phyloP scores from a whole-genome alignment of 768 basidiomycete species.

The Galerina sulciceps region DNA sequence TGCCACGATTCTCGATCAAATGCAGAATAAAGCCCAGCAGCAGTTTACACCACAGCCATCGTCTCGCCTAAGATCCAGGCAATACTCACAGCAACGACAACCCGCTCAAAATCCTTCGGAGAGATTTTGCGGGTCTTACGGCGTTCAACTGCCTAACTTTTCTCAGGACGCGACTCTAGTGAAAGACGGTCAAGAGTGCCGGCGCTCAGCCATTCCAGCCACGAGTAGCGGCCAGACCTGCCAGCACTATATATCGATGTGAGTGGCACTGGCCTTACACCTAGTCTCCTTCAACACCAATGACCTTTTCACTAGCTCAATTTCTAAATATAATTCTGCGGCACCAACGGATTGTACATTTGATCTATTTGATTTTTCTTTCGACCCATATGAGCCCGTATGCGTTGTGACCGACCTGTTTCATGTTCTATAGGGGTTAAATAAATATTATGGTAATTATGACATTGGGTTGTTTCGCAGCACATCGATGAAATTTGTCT shows the following conservation, averaged over 20 bases:
- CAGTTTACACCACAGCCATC: not conserved
- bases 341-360: constrained; percentile 2
- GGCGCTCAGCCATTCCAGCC: no score
- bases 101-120: not conserved
- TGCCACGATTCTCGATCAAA: constrained; percentile 4
- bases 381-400: not conserved
- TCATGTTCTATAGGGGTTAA: no score
- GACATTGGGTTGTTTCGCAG: no score
- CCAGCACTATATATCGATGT: no score
- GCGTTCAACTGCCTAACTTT: not conserved
- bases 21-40: constrained; percentile 5
- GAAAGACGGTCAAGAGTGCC: no score
- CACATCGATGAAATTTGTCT: no score
- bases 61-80: constrained; percentile 1
- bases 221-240: no score
- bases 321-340: constrained; percentile 7
- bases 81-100: not conserved
- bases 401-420: not conserved
- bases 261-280: no score
- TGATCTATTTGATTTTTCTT: not conserved
- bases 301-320: constrained; percentile 3
- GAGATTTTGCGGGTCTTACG: not conserved
- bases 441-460: no score
- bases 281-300: no score
- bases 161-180: no score